Conservation (phyloP, 1,139 yeast genomes). For the Diutina pseudorugosa region DNA sequence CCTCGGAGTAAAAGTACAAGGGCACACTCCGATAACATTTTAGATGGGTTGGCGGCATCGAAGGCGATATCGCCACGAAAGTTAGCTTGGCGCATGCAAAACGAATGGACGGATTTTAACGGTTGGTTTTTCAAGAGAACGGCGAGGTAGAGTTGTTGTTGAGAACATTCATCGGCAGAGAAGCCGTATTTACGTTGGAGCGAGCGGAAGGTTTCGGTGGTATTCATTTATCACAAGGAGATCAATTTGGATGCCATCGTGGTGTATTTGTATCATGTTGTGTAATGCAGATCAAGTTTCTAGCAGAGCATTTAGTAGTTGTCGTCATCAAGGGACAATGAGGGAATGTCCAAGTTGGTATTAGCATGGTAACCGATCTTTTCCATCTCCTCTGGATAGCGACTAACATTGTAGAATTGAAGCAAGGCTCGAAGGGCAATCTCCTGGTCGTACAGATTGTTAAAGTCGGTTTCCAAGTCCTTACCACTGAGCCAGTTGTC, state of each 20-base stretch:
- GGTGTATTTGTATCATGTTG: not conserved
- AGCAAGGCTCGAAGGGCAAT: conserved; percentile 69
- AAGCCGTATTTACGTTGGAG: not conserved
- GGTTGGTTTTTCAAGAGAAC: not conserved
- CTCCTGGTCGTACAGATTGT: conserved; percentile 78
- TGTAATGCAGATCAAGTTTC: not conserved
- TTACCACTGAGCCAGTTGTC: conserved; percentile 88
- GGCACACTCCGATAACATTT: not conserved
- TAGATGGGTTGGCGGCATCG: not conserved
- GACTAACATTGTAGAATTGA: conserved; percentile 62
- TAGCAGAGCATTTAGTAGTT: not conserved
- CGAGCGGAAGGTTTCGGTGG: not conserved
- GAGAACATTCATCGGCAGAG: not conserved
- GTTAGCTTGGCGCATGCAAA: not conserved
- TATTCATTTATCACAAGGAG: not conserved
- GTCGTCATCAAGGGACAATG: not conserved
- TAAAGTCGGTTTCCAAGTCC: conserved; percentile 65
- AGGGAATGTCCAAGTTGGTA: conserved; percentile 4
- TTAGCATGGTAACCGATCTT: conserved; percentile 39
- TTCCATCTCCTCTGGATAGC: conserved; percentile 41
- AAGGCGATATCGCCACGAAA: not conserved
- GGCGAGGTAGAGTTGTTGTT: not conserved
- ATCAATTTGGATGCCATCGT: not conserved
- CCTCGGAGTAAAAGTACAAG: not conserved
- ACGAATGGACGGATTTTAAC: not conserved